Evolutionary conservation across 352 stramenopile genomes (phyloP), one percentile per base, ranked within the genome.

Genomic region (Pythium guiyangense): DNA sequence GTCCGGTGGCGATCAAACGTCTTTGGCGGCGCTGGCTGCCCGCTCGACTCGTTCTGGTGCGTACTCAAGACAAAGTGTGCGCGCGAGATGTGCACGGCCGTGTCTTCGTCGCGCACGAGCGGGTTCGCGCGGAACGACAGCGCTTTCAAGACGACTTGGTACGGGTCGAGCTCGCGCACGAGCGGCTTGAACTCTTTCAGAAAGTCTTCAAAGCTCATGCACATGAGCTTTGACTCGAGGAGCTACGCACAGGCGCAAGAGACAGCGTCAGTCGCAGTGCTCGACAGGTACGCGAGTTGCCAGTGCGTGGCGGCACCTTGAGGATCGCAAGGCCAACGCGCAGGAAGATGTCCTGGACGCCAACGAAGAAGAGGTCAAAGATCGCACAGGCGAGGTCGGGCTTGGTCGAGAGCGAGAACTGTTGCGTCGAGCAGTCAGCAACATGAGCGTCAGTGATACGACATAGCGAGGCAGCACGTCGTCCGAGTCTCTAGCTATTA

Each of bases 321-420:
- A 94, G 67, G 42, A 94, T 86, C 4, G 83, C 83, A 17, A 94
- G 65, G 6, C 80, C 85, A 20, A 87, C 73, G 14, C 85, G 83
- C 29, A 94, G 71, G 52, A 94, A 91, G 58, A 92, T 83, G 60
- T 94, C 84, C 40, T 84, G 70, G 1, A 93, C 59, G 4, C 79
- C 84, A 22, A 90, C 76, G 37, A 95, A 88, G 49, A 95, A 90
- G 44, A 95, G 68, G 50, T 95, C 85, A n/a, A 95, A 86, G 50
- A 95, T 86, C 10, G 85, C 85, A 50, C 77, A 89, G 20, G 83
- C 78, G 15, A 95, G 71, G 22, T 93, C 85, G 6, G 75, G 64
- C 59, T 92, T 95, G n/a, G 81, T 91, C 14, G 83, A 95, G 11
- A 92, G 59, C 3, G 85, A 92, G 55, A 95, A 95, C 76, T 42